Base-by-base conservation (phyloP, 768 basidiomycete genomes). In the Russula lepida region DNA sequence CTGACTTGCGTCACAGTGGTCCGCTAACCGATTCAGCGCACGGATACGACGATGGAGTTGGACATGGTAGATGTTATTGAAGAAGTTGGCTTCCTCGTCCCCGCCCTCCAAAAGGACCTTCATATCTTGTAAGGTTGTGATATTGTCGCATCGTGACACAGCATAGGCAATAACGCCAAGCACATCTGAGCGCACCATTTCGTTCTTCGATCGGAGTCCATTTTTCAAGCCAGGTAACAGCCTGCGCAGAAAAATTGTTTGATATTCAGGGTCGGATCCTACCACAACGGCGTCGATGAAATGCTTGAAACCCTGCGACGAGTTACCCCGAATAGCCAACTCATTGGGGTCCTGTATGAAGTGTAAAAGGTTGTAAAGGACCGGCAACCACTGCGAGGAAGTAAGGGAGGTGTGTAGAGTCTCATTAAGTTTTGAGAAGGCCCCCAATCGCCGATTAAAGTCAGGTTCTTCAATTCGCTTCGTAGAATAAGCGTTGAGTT, bases 11-110 rank as follows among this genome's bases (percentile, higher is more conserved):
- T 84, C 80, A 62, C 85, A 86, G 58, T 84, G 80, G 54, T 94
- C 93, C 6, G 83, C 84, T 21, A 98, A 81, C n/a, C 92, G 79
- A 15, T 89, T 82, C 30, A 97, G 77, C 3, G 95, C 95, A 61
- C 95, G 77, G 1, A 86, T 84, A 25, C 95, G 85, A 64, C 95
- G 84, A 71, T 98, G 95, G 3, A 88, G 75, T 73, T 99, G 97
- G 47, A 98, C 83, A 70, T 99, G 97, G 56, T 88, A 83, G 51
- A 98, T 84, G 72, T 99, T 99, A 77, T 86, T 87, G 81, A 99
- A 98, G 76, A 98, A 95, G 70, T 88, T 94, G 33, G 92, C 93
- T 72, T 99, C 95, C 52, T 89, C 86, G 69, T 98, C 94, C 1
- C 92, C 95, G 19, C 79, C 84, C 8, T 89, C 91, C 33, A 98